Evolutionary conservation across 1,284 basidiomycete genomes (phyloP), one percentile per base, ranked within the genome.

Genomic region (Cryptococcus sp.): DNA sequence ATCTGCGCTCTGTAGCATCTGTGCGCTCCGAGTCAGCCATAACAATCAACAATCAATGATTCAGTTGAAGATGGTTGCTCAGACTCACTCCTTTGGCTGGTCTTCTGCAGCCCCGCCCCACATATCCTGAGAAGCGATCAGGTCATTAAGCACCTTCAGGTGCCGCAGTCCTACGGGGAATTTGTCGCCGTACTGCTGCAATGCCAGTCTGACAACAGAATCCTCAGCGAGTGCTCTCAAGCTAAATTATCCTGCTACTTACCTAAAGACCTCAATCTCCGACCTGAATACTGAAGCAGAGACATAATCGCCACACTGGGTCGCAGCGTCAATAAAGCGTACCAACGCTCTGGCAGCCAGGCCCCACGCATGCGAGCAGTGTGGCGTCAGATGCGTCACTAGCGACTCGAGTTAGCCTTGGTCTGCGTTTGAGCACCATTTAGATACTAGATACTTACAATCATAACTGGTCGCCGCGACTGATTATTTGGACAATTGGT

Each of bases 401-500:
- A 38, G 11, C 8, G 3, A 6, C 42, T 64, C 50, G 61, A 54
- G 10, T 45, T 17, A 20, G 38, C 13, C 17, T 30, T 38, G 6
- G 27, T 23, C 13, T 35, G 8, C 4, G 30, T 35, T 13, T 35
- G 17, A 5, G 16, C 42, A 15, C 13, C 42, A 13, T 17, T 27
- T 10, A 13, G 23, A 3, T 5, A 63, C 72, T 10, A 13, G 23
- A 3, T 5, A 63, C 72, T 57, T 42, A 75, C 73, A 41, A 60
- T 77, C 75, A 50, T 67, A 77, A 40, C 67, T 72, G 8, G 75
- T 76, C 8, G 70, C 63, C 15, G 65, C 69, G 30, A 73, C 70
- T 71, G 50, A 8, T 39, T 11, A 19, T 41, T 45, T 1, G 46
- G 54, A 41, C 57, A 50, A 49, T n/a, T 7, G 15, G 25, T 46